Evolutionary conservation across 768 basidiomycete genomes (phyloP).

Genomic region (Amanita pseudoporphyria): DNA sequence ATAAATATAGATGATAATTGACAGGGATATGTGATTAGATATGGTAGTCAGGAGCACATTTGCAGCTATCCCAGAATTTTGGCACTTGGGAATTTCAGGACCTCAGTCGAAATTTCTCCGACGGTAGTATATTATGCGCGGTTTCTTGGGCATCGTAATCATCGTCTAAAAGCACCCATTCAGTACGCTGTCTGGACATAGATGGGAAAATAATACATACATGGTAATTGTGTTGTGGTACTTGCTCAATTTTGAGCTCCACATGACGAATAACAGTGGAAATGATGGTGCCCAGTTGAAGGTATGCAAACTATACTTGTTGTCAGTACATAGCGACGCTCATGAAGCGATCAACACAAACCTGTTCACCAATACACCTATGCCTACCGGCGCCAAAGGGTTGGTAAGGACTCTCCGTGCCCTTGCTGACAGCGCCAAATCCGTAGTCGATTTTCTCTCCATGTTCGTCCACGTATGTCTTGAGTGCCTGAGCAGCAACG

Average conservation of each 20-base stretch:
- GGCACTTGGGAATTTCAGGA: background rate
- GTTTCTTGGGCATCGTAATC: constrained; percentile 82
- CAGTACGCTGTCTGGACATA: background rate
- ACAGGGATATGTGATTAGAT: background rate
- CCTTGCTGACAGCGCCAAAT: constrained; percentile 92
- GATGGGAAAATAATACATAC: constrained; percentile 36
- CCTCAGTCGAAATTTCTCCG: constrained; percentile 45
- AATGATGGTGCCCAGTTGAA: constrained; percentile 84
- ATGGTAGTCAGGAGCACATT: background rate
- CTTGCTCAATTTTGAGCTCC: constrained; percentile 59
- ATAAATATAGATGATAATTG: background rate
- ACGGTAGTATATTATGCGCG: constrained; percentile 56
- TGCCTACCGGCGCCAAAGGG: constrained; percentile 97
- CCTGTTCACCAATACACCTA: constrained; percentile 90
- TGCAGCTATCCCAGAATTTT: background rate
- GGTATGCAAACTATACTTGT: constrained; percentile 70
- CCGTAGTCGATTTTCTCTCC: constrained; percentile 96
- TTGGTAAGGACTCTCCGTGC: constrained; percentile 92
- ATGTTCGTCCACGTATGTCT: constrained; percentile 59
- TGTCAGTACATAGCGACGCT: background rate
- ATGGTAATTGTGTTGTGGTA: constrained; percentile 87
- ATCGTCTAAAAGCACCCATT: constrained; percentile 53
- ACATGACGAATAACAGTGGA: constrained; percentile 67
- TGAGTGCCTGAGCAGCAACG: constrained; percentile 69
- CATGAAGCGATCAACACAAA: constrained; percentile 18